Evolutionary conservation across 345 rosid genomes (phyloP).

Genomic region (Eucalyptus erythrocorys): DNA sequence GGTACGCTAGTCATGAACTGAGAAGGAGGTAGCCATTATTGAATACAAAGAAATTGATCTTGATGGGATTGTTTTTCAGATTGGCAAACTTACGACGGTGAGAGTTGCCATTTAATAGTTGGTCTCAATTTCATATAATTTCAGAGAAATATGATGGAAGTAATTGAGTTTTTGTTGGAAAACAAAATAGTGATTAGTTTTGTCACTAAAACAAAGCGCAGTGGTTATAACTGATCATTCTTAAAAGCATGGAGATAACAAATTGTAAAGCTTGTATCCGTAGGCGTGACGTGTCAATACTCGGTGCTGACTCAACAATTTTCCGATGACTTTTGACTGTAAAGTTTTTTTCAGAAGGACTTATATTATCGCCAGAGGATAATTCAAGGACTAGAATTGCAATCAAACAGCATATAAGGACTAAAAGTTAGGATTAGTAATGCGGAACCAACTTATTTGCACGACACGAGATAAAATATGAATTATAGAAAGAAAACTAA

Average conservation of each 20-base stretch:
- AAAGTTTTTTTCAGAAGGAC: not conserved
- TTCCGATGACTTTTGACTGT: not conserved
- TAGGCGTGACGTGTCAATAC: not conserved
- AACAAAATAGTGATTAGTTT: not conserved
- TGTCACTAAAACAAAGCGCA: not conserved
- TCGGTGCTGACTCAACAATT: not conserved
- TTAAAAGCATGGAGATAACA: not conserved
- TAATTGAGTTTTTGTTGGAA: not conserved
- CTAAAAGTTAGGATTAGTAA: not conserved
- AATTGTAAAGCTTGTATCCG: not conserved
- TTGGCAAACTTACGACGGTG: not conserved
- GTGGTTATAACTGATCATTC: not conserved
- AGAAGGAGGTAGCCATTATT: not conserved
- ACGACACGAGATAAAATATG: not conserved
- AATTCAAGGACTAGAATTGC: not conserved
- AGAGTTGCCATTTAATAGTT: not conserved
- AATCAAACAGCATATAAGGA: not conserved
- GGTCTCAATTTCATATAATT: not conserved
- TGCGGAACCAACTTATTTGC: not conserved
- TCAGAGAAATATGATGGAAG: not conserved
- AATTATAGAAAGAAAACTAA: not conserved
- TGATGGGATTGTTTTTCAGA: not conserved
- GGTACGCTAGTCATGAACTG: not conserved
- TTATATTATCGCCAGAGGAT: not conserved
- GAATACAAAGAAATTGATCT: not conserved